Evolutionary conservation across 345 rosid species (phyloP).

Genomic region (Aquilaria malaccensis): DNA sequence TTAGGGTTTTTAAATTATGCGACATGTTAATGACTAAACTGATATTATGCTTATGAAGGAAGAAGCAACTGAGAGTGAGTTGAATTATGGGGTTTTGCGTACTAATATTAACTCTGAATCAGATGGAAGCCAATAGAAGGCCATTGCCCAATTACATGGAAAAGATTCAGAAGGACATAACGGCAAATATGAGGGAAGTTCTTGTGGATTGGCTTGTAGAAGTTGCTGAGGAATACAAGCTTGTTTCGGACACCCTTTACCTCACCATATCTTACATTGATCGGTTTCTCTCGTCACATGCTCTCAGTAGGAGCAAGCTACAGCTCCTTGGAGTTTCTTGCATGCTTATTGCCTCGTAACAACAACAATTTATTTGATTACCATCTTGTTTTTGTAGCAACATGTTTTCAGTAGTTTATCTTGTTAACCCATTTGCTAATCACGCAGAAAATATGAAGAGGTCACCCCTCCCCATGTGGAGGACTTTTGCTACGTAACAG

Average conservation of each 20-base stretch:
- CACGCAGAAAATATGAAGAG: constrained; percentile 63
- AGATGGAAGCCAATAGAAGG: constrained; percentile 46
- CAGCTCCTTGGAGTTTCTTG: constrained; percentile 69
- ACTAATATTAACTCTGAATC: constrained; percentile 6
- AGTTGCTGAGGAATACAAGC: constrained; percentile 66
- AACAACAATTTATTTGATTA: not conserved
- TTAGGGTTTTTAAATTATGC: not conserved
- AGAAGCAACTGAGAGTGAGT: not conserved
- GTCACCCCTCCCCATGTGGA: constrained; percentile 58
- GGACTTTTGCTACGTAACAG: constrained; percentile 68
- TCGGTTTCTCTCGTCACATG: constrained; percentile 40
- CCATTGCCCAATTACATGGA: constrained; percentile 50
- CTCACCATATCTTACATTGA: constrained; percentile 51
- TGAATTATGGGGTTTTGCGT: not conserved
- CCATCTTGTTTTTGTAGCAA: not conserved
- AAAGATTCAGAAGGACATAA: constrained; percentile 51
- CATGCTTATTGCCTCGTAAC: constrained; percentile 78
- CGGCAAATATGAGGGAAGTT: constrained; percentile 50
- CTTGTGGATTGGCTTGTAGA: constrained; percentile 66
- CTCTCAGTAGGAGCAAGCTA: constrained; percentile 39
- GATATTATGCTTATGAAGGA: not conserved
- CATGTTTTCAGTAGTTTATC: too few relatives aligned
- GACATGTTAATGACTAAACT: not conserved
- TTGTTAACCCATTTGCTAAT: constrained; percentile 5
- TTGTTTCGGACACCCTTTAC: constrained; percentile 57